Evolutionary conservation across 2,329 filamentous ascomycete species (phyloP).

Genomic region (Sordariomycetes sp.): DNA sequence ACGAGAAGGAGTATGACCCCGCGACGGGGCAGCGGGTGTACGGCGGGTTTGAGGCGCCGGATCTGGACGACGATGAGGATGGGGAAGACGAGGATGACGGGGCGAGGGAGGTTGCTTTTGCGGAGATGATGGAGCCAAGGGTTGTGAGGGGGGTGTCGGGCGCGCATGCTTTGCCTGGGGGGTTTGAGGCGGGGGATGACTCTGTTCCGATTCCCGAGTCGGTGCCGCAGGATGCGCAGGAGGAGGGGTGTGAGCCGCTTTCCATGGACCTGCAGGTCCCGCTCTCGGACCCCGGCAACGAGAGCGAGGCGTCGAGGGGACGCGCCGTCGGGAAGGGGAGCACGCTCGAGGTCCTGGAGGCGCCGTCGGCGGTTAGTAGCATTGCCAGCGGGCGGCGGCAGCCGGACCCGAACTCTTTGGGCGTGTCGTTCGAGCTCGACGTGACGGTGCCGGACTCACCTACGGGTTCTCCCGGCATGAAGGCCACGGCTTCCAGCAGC

Average conservation of each 20-base stretch:
- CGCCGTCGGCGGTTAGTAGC: background rate
- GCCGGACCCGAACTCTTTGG: background rate
- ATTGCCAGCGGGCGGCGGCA: background rate
- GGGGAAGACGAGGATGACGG: constrained; percentile 50
- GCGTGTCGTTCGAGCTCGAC: background rate
- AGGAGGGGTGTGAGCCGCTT: background rate
- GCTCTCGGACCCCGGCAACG: background rate
- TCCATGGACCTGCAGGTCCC: background rate
- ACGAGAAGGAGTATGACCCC: constrained; percentile 48
- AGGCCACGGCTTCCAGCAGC: background rate
- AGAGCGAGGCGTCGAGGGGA: background rate
- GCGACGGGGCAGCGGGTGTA: constrained; percentile 61
- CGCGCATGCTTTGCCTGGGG: background rate
- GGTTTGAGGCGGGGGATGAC: background rate
- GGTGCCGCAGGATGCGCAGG: background rate
- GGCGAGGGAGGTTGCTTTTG: constrained; percentile 42
- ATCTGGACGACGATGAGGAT: constrained; percentile 43
- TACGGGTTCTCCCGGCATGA: background rate
- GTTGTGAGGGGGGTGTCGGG: constrained; percentile 32
- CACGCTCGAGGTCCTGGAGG: background rate
- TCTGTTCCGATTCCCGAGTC: background rate
- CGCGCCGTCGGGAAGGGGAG: background rate
- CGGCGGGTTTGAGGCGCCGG: constrained; percentile 56
- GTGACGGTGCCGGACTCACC: background rate
- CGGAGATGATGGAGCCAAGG: constrained; percentile 54